Conservation (phyloP, 1,284 basidiomycete species). For the Papiliotrema nemorosa region DNA sequence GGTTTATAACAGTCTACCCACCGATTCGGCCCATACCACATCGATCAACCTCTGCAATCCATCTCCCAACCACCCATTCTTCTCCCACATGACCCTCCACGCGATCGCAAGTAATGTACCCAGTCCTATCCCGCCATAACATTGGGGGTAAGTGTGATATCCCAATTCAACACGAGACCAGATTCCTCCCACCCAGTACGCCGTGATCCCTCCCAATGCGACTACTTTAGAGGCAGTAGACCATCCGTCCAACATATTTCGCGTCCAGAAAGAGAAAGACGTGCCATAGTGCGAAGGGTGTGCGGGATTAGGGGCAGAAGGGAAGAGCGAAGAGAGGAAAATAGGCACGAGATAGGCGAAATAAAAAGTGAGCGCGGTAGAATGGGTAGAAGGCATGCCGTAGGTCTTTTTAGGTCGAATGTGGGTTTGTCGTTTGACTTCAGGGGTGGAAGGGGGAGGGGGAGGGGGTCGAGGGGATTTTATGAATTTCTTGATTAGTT, state of each 20-base stretch:
- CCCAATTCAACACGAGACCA: constrained; percentile 72
- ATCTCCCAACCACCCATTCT: constrained; percentile 11
- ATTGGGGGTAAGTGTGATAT: constrained; percentile 73
- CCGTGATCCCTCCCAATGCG: constrained; percentile 2
- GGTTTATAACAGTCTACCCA: constrained; percentile 8
- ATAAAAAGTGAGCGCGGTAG: constrained; percentile 69
- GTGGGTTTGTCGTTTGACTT: not conserved
- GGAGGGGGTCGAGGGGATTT: constrained; percentile 53
- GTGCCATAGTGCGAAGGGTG: not conserved
- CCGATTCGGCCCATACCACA: constrained; percentile 12
- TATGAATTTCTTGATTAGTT: constrained; percentile 63
- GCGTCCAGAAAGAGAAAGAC: not conserved
- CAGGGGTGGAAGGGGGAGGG: constrained; percentile 56
- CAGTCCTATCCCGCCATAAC: constrained; percentile 62
- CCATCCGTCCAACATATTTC: too few relatives aligned
- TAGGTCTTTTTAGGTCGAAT: constrained; percentile 38
- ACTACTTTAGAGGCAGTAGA: too few relatives aligned
- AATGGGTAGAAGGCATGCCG: constrained; percentile 87
- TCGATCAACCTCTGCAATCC: constrained; percentile 18
- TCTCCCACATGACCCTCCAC: constrained; percentile 52
- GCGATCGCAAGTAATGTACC: constrained; percentile 58
- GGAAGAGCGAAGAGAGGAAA: constrained; percentile 56
- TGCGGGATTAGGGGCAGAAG: constrained; percentile 44
- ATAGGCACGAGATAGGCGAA: constrained; percentile 63
- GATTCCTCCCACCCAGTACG: constrained; percentile 53